These are phyloP conservation scores for Myriangium duriaei DNA, from an alignment of 2,329 filamentous ascomycete genomes.

Conservation along the genomic window DNA sequence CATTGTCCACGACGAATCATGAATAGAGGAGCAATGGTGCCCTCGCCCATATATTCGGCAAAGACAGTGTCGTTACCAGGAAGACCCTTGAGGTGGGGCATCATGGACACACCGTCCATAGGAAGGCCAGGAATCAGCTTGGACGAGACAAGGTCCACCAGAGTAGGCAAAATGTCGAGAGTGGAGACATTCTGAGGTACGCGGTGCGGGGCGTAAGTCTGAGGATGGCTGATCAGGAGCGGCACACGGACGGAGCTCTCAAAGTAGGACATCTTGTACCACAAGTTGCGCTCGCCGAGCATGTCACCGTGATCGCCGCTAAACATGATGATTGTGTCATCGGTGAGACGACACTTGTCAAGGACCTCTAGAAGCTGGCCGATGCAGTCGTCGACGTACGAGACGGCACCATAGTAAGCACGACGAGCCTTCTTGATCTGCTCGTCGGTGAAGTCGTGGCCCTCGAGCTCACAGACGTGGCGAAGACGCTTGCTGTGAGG, in stretches of 20 bases:
- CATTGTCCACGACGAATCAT: conserved; percentile 85
- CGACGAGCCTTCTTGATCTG: conserved; percentile 75
- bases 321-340: conserved; percentile 85
- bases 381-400: conserved; percentile 87
- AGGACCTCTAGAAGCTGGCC: conserved; percentile 68
- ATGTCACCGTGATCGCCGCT: conserved; percentile 92
- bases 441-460: conserved; percentile 69
- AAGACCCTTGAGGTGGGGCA: conserved; percentile 62
- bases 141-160: conserved; percentile 69
- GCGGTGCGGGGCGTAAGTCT: conserved; percentile 60
- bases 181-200: conserved; percentile 80
- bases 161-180: conserved; percentile 77
- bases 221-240: conserved; percentile 70
- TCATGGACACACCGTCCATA: conserved; percentile 70
- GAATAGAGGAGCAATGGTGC: conserved; percentile 75
- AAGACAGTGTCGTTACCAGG: conserved; percentile 72
- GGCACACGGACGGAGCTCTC: conserved; percentile 84
- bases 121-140: conserved; percentile 59
- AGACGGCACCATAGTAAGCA: conserved; percentile 86
- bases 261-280: conserved; percentile 98
- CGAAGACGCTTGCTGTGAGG: conserved; percentile 76
- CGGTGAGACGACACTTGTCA: conserved; percentile 64
- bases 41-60: conserved; percentile 90
- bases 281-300: conserved; percentile 81
- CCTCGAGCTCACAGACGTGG: conserved; percentile 77